Evolutionary conservation across 2,329 filamentous ascomycete genomes (phyloP).

Genomic region (Plenodomus lindquistii): DNA sequence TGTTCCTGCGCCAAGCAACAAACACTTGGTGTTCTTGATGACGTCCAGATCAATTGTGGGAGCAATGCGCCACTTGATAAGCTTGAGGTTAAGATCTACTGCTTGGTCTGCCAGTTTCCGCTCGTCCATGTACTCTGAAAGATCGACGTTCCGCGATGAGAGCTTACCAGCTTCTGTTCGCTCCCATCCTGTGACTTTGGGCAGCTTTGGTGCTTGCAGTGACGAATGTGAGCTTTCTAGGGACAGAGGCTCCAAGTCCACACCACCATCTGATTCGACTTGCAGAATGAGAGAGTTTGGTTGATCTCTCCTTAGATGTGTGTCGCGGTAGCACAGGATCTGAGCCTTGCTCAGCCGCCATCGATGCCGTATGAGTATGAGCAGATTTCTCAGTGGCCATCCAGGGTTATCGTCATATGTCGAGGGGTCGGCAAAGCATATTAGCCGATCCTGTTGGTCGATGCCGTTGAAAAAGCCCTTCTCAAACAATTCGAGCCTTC

Average conservation of each 20-base stretch:
- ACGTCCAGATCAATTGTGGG: constrained; percentile 83
- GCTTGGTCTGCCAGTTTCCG: constrained; percentile 85
- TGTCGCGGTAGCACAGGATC: constrained; percentile 88
- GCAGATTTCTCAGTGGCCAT: constrained; percentile 89
- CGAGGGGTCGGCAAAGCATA: constrained; percentile 90
- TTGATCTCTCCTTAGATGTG: constrained; percentile 74
- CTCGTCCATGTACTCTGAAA: constrained; percentile 94
- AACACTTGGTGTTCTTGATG: constrained; percentile 87
- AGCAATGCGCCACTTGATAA: constrained; percentile 98
- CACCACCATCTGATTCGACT: constrained; percentile 26
- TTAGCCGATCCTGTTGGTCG: constrained; percentile 73
- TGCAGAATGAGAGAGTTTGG: constrained; percentile 78
- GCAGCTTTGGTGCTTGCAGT: constrained; percentile 59
- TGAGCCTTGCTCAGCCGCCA: constrained; percentile 78
- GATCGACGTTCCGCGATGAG: constrained; percentile 74
- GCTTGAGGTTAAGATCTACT: constrained; percentile 92
- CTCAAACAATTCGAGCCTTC: constrained; percentile 76
- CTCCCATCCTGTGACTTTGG: constrained; percentile 96
- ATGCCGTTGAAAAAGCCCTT: constrained; percentile 81
- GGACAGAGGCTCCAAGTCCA: constrained; percentile 12
- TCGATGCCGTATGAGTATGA: constrained; percentile 80
- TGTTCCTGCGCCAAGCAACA: constrained; percentile 89
- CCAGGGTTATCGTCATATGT: constrained; percentile 86
- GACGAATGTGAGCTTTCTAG: constrained; percentile 19
- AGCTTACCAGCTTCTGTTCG: constrained; percentile 79